phyloP scores from a whole-genome alignment of 2,329 filamentous ascomycete species.

The Stachybotrys elegans region DNA sequence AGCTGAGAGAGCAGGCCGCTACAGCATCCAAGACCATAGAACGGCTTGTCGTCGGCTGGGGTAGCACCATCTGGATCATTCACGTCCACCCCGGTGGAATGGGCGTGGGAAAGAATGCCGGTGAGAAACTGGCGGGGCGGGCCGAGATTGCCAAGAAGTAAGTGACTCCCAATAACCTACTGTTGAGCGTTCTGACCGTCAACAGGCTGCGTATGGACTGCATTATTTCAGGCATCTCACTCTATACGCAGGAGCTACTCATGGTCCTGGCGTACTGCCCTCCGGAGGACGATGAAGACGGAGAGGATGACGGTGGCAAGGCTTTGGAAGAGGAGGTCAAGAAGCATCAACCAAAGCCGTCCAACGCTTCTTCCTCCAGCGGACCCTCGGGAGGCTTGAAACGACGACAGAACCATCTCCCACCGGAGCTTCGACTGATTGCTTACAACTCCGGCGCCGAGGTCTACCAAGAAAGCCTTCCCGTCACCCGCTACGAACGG shows the following conservation, averaged over 20 bases:
- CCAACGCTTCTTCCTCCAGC: conserved; percentile 44
- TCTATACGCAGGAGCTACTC: conserved; percentile 90
- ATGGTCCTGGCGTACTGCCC: conserved; percentile 88
- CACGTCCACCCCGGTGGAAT: conserved; percentile 77
- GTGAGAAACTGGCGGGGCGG: conserved; percentile 68
- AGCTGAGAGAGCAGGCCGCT: conserved; percentile 43
- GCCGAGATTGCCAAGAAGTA: conserved; percentile 92
- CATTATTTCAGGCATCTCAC: conserved; percentile 92
- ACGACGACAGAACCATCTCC: conserved; percentile 71
- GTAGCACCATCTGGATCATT: conserved; percentile 92
- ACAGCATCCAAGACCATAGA: conserved; percentile 53
- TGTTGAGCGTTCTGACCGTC: conserved; percentile 55
- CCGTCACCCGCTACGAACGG: conserved; percentile 79
- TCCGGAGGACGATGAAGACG: conserved; percentile 63
- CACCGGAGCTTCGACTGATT: conserved; percentile 86
- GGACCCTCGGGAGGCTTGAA: conserved; percentile 62
- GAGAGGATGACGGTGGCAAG: conserved; percentile 32
- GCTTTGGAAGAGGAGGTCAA: conserved; percentile 15
- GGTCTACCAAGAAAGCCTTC: conserved; percentile 80
- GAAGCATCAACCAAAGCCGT: conserved; percentile 36
- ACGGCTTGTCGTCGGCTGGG: conserved; percentile 90
- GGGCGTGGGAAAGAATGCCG: conserved; percentile 59
- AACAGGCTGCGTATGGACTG: conserved; percentile 88
- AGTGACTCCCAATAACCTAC: conserved; percentile 45
- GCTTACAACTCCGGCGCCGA: conserved; percentile 84